Evolutionary conservation across 176 grass and related monocot species (phyloP).

Genomic region (Typha latifolia): DNA sequence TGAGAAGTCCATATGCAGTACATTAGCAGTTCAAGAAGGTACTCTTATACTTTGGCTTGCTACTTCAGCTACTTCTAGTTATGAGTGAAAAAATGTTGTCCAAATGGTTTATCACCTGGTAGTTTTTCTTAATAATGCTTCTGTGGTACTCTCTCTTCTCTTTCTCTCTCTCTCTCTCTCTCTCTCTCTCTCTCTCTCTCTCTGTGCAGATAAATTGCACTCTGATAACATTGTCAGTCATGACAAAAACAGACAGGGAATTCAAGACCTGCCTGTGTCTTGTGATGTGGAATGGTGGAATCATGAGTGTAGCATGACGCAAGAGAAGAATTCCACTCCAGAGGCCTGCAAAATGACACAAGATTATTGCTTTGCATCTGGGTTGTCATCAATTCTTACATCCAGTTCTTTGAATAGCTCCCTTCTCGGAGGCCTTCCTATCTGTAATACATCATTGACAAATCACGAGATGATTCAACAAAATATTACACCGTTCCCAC

Average conservation of each 20-base stretch:
- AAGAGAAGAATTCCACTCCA: not conserved
- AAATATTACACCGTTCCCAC: not conserved
- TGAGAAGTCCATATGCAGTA: slow-evolving; percentile 34
- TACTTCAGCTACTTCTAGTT: not conserved
- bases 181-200: too few relatives aligned
- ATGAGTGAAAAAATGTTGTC: not conserved
- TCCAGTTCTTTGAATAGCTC: too few relatives aligned
- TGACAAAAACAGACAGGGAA: not conserved
- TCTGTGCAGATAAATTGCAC: not conserved
- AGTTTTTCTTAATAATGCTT: not conserved
- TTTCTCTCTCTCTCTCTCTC: too few relatives aligned
- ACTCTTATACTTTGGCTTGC: not conserved
- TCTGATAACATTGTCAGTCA: not conserved
- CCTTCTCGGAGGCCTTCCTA: not conserved
- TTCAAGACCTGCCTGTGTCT: not conserved
- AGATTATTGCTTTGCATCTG: not conserved
- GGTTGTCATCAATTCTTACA: not conserved
- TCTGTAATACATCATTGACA: not conserved
- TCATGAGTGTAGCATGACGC: not conserved
- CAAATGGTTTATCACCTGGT: not conserved
- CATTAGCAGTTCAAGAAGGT: slow-evolving; percentile 21
- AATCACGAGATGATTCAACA: not conserved
- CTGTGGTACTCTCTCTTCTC: too few relatives aligned
- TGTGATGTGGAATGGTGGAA: not conserved
- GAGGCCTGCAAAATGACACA: not conserved